A percentile compares a stretch with the other conserved stretches of the same genome.
Evolutionary conservation across 441 rosid species (phyloP).

Genomic region (Euphorbia corollata): DNA sequence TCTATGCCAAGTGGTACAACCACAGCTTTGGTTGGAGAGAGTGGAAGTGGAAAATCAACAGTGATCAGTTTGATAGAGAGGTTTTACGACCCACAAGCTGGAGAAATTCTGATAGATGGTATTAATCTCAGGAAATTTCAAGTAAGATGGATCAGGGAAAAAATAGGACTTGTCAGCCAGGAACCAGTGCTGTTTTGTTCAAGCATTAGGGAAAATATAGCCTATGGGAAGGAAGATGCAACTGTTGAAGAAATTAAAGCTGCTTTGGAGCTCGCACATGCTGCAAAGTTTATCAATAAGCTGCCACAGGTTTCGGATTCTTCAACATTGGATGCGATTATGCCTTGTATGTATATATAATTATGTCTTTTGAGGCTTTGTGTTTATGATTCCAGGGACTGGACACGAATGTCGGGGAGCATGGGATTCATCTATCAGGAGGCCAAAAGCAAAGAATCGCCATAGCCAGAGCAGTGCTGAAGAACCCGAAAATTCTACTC

Average conservation of each 20-base stretch:
- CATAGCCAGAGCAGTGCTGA: conserved; percentile 61
- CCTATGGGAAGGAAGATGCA: conserved; percentile 56
- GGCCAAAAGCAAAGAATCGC: conserved; percentile 78
- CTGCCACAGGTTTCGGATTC: conserved; percentile 44
- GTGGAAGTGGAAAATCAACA: conserved; percentile 71
- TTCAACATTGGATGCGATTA: too few relatives aligned
- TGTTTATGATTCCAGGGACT: conserved; percentile 34
- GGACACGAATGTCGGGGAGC: conserved; percentile 72
- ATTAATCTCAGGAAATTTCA: conserved; percentile 48
- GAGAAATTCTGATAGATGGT: conserved; percentile 60
- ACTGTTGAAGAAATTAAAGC: conserved; percentile 49
- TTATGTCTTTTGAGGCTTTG: too few relatives aligned
- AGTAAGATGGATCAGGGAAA: conserved; percentile 59
- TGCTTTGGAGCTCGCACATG: conserved; percentile 57
- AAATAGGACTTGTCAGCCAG: conserved; percentile 67
- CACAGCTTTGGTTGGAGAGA: conserved; percentile 60
- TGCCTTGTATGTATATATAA: too few relatives aligned
- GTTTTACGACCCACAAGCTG: conserved; percentile 61
- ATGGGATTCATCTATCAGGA: conserved; percentile 61
- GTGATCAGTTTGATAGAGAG: conserved; percentile 61
- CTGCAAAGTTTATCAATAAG: conserved; percentile 52
- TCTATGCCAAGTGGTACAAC: conserved; percentile 44
- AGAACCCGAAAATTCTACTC: conserved; percentile 53
- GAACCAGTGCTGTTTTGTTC: conserved; percentile 58
- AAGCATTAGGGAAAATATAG: conserved; percentile 51